Conservation (phyloP, 2,329 filamentous ascomycete species). For the Phialemonium atrogriseum region DNA sequence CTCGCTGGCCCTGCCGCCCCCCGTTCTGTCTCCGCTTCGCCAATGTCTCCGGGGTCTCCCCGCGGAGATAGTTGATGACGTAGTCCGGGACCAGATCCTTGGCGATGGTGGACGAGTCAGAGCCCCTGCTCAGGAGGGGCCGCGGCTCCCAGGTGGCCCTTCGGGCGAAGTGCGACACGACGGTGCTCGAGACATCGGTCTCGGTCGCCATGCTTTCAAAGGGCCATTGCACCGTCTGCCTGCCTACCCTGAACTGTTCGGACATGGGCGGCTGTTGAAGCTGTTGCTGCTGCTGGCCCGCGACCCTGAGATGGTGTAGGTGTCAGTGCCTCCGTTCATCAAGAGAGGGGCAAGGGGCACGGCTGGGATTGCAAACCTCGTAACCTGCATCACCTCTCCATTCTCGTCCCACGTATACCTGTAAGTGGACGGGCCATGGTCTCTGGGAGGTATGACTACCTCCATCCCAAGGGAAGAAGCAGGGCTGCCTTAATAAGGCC, state of each 20-base stretch:
- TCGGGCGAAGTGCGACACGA: constrained; percentile 6
- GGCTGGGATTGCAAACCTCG: constrained; percentile 8
- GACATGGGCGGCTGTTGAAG: constrained; percentile 2
- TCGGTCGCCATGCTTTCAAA: constrained; percentile 23
- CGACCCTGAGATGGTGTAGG: not conserved
- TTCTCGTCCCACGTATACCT: constrained; percentile 20
- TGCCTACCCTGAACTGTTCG: constrained; percentile 5
- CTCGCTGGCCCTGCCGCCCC: constrained; percentile 19
- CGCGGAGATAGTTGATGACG: constrained; percentile 45
- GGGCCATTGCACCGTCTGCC: constrained; percentile 24
- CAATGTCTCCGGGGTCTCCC: constrained; percentile 45
- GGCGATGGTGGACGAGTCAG: constrained; percentile 8
- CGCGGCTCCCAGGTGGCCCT: constrained; percentile 18
- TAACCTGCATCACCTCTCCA: constrained; percentile 17
- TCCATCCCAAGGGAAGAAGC: constrained; percentile 16
- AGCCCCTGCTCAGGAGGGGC: constrained; percentile 6
- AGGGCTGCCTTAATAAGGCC: not conserved
- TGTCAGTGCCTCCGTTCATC: not conserved
- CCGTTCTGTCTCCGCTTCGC: constrained; percentile 34
- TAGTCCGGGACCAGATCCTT: constrained; percentile 44
- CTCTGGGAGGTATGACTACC: constrained; percentile 18
- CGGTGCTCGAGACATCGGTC: constrained; percentile 6
- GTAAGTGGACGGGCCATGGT: constrained; percentile 16
- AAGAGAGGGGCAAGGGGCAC: not conserved
- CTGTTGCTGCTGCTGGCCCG: constrained; percentile 1